Base-by-base conservation (phyloP, 805 yeast species). In the Teunomyces funiuensis region DNA sequence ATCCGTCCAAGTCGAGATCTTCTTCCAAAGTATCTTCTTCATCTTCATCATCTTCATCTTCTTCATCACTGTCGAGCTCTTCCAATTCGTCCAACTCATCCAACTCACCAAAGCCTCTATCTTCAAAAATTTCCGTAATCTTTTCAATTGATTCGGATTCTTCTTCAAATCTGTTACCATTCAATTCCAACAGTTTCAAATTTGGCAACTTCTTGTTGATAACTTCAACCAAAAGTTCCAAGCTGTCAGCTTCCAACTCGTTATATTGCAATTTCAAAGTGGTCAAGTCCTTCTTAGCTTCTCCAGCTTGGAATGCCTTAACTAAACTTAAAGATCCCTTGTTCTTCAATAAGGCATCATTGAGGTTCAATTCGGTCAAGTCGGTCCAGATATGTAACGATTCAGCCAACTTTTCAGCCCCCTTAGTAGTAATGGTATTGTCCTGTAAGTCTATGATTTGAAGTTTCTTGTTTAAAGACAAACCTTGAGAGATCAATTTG, bases 31-130 rank as follows among this genome's bases (percentile, higher is more conserved):
- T 76, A 22, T 65, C 74, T 15, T 60, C 83, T 19, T 72, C 72
- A 6, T 72, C 82, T 4, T 73, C 82, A 8, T 75, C 83, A 14
- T 75, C 83, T 3, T 77, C 84, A 16, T 81, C 87, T 42, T 81
- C 88, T 40, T 80, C 88, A 17, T 79, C 86, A 36, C 80, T 79
- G 48, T 80, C 80, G 26, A 77, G 70, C 62, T 88, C 97, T 69
- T 91, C 99, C 67, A 93, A 77, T 53, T 93, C 99, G 54, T 91
- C 98, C 37, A 93, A 74, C 59, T 93, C 99, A 55, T 91, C 96
- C 25, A 93, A 69, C 60, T 85, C 91, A 46, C 95, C 96, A 43
- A 69, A 64, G 0, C 90, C 93, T 56, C 88, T 79, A 28, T 73
- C 76, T 42, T 78, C 86, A 52, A 91, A 88, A 13, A 82, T 61